These are phyloP conservation scores for Hamiltosporidium magnivora DNA, from an alignment of 371 early-diverging fungal genomes.

Conservation along the genomic window DNA sequence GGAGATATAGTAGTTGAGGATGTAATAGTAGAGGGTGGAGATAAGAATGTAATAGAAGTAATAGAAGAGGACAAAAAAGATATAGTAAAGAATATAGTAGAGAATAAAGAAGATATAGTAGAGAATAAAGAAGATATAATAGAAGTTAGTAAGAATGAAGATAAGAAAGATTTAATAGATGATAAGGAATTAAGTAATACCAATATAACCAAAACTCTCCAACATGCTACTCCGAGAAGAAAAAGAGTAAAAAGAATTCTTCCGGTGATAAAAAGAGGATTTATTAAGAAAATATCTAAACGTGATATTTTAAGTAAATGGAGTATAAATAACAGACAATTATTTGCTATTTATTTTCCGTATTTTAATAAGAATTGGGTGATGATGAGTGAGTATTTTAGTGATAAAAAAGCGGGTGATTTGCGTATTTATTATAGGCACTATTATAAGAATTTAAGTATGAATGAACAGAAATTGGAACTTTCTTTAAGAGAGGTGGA, in stretches of 20 bases:
- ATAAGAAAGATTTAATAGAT: too few species aligned
- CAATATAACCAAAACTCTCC: too few species aligned
- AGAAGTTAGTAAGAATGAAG: too few species aligned
- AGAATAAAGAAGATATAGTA: too few species aligned
- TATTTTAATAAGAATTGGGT: slow-evolving; percentile 48
- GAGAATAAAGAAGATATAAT: too few species aligned
- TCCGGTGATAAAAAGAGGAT: not conserved
- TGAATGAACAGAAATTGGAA: slow-evolving; percentile 42
- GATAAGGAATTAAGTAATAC: too few species aligned
- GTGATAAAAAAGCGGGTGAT: slow-evolving; percentile 35
- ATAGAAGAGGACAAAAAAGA: too few species aligned
- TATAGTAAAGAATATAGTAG: too few species aligned
- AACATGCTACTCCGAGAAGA: too few species aligned
- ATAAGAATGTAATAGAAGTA: too few species aligned
- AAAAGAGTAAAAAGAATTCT: not conserved
- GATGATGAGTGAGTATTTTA: slow-evolving; percentile 31
- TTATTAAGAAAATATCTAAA: not conserved
- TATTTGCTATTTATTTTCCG: slow-evolving; percentile 51
- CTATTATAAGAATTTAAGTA: slow-evolving; percentile 40
- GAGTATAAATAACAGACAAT: slow-evolving; percentile 47
- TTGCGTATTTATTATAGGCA: slow-evolving; percentile 35
- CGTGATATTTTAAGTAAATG: slow-evolving; percentile 20
- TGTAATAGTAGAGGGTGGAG: too few species aligned
- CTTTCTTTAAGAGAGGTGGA: not conserved
- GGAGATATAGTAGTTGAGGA: too few species aligned